These are phyloP conservation scores for Colletotrichum sp. DNA, from an alignment of 2,329 filamentous ascomycete species.

Conservation along the genomic window DNA sequence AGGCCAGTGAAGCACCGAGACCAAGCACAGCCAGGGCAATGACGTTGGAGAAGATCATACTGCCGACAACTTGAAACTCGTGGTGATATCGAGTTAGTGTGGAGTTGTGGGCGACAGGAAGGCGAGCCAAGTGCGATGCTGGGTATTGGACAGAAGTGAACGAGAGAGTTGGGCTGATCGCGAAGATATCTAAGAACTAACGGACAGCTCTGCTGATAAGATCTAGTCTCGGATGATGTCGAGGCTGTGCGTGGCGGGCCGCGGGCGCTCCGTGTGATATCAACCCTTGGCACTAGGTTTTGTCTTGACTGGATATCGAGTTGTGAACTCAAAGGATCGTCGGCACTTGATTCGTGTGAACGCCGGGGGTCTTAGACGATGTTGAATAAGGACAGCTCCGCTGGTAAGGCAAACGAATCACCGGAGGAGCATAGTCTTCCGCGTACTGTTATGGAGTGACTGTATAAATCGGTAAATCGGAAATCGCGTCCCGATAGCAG, in stretches of 20 bases:
- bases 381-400: neutral
- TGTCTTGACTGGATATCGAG: neutral
- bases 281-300: neutral
- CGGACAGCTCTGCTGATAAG: neutral
- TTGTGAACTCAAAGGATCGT: neutral
- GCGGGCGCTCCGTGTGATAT: neutral
- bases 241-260: neutral
- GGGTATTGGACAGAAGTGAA: neutral
- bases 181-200: neutral
- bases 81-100: neutral
- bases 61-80: neutral
- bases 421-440: neutral
- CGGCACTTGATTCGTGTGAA: neutral
- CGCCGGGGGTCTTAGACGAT: neutral
- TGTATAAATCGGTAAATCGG: neutral
- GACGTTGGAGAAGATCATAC: neutral
- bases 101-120: neutral
- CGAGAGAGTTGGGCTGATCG: neutral
- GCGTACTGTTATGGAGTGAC: neutral
- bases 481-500: neutral
- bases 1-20: neutral
- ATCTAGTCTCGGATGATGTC: neutral
- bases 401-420: neutral
- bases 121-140: neutral
- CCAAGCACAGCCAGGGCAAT: neutral